Conservation (phyloP, 192 early-diverging fungal species). For the Umbelopsis isabellina region DNA sequence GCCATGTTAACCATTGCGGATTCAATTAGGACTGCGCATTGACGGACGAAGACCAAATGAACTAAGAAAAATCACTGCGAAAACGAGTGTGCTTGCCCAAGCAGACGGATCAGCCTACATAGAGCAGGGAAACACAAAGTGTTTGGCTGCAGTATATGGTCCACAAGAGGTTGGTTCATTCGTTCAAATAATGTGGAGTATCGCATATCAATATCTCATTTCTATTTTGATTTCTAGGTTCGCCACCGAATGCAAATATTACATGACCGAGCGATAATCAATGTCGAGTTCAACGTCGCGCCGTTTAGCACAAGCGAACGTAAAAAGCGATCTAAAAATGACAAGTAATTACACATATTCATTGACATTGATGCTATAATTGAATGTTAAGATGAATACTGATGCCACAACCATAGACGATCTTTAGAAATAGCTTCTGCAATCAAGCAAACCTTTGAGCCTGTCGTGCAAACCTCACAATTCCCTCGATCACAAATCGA, state of each 20-base stretch:
- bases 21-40: conserved; percentile 77
- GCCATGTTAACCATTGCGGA: background rate
- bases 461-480: conserved; percentile 72
- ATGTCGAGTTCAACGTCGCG: conserved; percentile 91
- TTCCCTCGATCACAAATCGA: conserved; percentile 92
- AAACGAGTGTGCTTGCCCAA: conserved; percentile 75
- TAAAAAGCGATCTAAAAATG: conserved; percentile 78
- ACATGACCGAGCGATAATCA: conserved; percentile 78
- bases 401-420: conserved; percentile 51
- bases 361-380: background rate
- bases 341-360: conserved; percentile 61
- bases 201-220: background rate
- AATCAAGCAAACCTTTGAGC: conserved; percentile 91
- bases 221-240: conserved; percentile 40
- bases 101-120: conserved; percentile 95
- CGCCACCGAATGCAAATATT: conserved; percentile 56
- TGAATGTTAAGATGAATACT: background rate
- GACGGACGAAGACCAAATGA: conserved; percentile 92
- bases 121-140: conserved; percentile 96
- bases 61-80: conserved; percentile 80
- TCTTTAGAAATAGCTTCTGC: conserved; percentile 83
- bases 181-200: background rate
- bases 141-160: conserved; percentile 89
- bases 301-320: conserved; percentile 91
- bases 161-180: conserved; percentile 72